phyloP scores from a whole-genome alignment of 306 rosid genomes.

The Quercus mongolica region DNA sequence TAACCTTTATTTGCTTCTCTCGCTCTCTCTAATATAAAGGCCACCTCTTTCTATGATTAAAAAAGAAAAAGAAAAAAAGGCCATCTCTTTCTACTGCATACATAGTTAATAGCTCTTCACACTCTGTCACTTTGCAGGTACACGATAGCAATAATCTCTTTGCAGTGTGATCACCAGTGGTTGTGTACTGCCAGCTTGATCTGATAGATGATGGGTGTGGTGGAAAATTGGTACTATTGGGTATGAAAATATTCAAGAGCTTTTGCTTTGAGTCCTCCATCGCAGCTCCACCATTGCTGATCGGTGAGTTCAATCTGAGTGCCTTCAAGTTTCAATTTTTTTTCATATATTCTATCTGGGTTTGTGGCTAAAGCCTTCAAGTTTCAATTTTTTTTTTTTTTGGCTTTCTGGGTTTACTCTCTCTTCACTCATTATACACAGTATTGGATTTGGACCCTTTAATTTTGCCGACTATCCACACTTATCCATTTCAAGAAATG shows the following conservation, averaged over 20 bases:
- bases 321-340: constrained; percentile 14
- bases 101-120: neutral
- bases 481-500: constrained; percentile 20
- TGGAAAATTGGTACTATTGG: constrained; percentile 60
- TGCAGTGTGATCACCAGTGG: constrained; percentile 29
- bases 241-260: constrained; percentile 61
- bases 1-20: neutral
- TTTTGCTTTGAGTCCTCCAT: constrained; percentile 40
- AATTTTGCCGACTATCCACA: constrained; percentile 3
- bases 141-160: constrained; percentile 8
- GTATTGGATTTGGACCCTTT: constrained; percentile 28
- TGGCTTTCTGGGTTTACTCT: constrained; percentile 20
- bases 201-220: constrained; percentile 40
- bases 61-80: too few relatives aligned
- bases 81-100: constrained; percentile 1
- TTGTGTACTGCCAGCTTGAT: constrained; percentile 30
- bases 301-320: constrained; percentile 51
- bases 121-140: constrained; percentile 2
- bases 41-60: neutral
- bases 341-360: constrained; percentile 18
- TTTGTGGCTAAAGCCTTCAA: constrained; percentile 12
- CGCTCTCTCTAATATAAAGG: neutral
- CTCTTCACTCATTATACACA: constrained; percentile 16
- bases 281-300: constrained; percentile 63
- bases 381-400: neutral